Evolutionary conservation across 108 stramenopile genomes (phyloP).

Genomic region (Nitzschia sp.): DNA sequence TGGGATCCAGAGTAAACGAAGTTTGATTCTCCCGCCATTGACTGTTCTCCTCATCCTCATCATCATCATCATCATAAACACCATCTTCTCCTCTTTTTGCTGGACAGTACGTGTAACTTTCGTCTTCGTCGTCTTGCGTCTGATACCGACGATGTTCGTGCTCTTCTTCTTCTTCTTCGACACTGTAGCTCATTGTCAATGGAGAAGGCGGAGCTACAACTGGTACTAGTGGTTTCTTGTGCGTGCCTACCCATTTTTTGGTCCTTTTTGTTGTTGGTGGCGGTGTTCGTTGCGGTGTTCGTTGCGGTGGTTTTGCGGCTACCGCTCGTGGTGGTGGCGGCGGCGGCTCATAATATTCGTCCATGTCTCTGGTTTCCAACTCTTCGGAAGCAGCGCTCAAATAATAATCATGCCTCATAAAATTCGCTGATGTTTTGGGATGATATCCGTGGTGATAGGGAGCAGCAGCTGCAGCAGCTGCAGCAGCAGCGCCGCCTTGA

Average conservation of each 20-base stretch:
- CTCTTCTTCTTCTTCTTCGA: no score
- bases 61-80: no score
- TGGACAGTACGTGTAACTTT: not conserved
- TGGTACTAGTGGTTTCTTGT: not conserved
- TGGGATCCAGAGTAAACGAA: not conserved
- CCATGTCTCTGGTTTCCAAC: not conserved
- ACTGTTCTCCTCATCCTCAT: not conserved
- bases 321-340: not conserved
- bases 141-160: no score
- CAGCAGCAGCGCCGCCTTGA: not conserved
- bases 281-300: not conserved
- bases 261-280: not conserved
- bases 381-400: not conserved
- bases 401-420: no score
- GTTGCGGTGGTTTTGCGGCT: not conserved
- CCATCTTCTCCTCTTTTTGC: no score
- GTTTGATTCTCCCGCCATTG: not conserved
- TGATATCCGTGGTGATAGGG: no score
- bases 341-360: not conserved
- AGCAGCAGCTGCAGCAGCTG: no score
- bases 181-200: no score
- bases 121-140: no score
- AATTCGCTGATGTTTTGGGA: no score
- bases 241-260: not conserved
- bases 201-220: not conserved